Conservation (phyloP, 2,329 filamentous ascomycete species). For the Colletotrichum lentis region DNA sequence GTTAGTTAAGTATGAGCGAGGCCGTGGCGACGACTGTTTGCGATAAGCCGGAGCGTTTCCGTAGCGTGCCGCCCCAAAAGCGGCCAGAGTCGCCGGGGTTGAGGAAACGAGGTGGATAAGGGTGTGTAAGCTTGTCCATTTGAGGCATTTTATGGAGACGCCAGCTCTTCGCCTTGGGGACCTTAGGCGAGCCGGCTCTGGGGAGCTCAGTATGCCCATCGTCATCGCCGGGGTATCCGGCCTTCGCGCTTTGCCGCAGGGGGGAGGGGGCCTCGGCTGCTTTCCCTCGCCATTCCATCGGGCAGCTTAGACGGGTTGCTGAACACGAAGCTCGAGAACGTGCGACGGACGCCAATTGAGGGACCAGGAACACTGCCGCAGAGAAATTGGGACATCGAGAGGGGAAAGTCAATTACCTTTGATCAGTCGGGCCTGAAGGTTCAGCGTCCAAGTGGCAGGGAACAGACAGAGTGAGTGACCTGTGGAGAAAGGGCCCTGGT, state of each 20-base stretch:
- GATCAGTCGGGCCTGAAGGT: neutral
- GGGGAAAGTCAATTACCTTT: constrained; percentile 25
- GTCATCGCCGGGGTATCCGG: constrained; percentile 34
- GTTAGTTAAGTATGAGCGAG: constrained; percentile 34
- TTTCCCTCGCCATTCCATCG: neutral
- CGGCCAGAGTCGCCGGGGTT: constrained; percentile 4
- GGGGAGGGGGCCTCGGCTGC: constrained; percentile 10
- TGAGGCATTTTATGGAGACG: constrained; percentile 35
- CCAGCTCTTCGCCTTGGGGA: neutral
- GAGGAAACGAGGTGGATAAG: constrained; percentile 8
- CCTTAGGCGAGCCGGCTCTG: neutral
- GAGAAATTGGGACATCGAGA: neutral
- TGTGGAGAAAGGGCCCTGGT: constrained; percentile 17
- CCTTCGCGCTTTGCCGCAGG: neutral
- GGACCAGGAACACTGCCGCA: neutral
- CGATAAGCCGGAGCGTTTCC: neutral
- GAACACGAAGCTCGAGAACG: neutral
- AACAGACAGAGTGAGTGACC: neutral
- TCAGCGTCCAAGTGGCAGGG: constrained; percentile 3
- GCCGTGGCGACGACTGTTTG: constrained; percentile 24
- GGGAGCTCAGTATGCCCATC: constrained; percentile 16
- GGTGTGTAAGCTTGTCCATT: constrained; percentile 23
- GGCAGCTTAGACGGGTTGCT: neutral
- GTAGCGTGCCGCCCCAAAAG: constrained; percentile 1
- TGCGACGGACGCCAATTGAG: neutral